Evolutionary conservation across 2,329 filamentous ascomycete species (phyloP).

Genomic region (Colletotrichum plurivorum): DNA sequence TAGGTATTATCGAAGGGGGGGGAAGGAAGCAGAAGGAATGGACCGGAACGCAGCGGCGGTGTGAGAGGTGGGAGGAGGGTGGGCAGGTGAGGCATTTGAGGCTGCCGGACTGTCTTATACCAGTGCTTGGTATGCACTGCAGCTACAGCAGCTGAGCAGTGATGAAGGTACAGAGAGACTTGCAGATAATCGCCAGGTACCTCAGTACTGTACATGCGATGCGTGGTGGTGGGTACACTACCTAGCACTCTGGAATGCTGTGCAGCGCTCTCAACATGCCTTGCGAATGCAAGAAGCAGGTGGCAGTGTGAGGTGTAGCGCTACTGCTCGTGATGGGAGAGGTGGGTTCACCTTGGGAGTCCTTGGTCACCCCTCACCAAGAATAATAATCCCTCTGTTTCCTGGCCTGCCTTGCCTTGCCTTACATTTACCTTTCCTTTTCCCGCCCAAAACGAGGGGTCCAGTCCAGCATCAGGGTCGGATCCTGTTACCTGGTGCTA

Average conservation of each 20-base stretch:
- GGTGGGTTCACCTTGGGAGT: background rate
- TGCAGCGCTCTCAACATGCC: too few species aligned
- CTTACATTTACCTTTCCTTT: too few species aligned
- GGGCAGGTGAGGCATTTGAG: constrained; percentile 29
- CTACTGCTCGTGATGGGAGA: background rate
- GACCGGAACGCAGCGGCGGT: background rate
- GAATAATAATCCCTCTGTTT: background rate
- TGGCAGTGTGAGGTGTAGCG: background rate
- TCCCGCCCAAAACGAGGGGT: too few species aligned
- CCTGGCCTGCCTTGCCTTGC: too few species aligned
- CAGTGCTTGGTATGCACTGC: background rate
- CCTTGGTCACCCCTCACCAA: background rate
- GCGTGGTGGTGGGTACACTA: too few species aligned
- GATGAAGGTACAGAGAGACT: too few species aligned
- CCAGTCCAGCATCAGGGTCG: too few species aligned
- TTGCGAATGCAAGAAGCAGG: background rate
- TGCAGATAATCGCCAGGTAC: too few species aligned
- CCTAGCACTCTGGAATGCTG: too few species aligned
- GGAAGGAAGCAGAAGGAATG: constrained; percentile 7
- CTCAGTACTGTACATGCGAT: too few species aligned
- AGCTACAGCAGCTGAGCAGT: background rate
- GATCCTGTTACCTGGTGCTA: too few species aligned
- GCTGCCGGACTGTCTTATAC: constrained; percentile 31
- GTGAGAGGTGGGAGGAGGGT: background rate
- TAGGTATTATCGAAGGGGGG: background rate